Base-by-base conservation (phyloP, 805 yeast species). In the Zygoascus tannicola region DNA sequence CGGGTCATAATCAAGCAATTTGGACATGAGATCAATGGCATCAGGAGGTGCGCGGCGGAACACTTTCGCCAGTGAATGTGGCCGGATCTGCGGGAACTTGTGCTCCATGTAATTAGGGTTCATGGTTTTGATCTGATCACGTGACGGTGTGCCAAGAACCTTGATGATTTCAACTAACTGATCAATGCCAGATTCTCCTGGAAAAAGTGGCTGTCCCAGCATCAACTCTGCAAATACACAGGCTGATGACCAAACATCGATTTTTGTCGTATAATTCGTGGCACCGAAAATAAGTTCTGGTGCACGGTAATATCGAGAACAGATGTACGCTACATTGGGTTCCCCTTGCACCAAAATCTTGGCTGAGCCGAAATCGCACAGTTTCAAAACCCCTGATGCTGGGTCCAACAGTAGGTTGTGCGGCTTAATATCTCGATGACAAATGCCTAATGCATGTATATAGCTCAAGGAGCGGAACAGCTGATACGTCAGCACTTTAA, bases 251-350 rank as follows among this genome's bases (percentile, higher is more conserved):
- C 98, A 92, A 39, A 92, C 78, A 62, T 92, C 98, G 52, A 92
- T 92, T 63, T 90, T 88, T 23, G 97, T 87, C 5, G 97, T 86
- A 65, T 92, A 92, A 64, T 88, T 85, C 22, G 95, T 83, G 12
- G 97, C 95, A 16, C 97, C 98, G 68, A 92, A 92, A 48, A 92
- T 92, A 55, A 92, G 76, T 65, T 92, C 98, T 0, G 98, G 98
- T 4, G 98, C 98, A 45, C 98, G 73, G 66, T 92, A 92, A 66
- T 90, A 92, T 55, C 98, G 75, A 16, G 97, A 87, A 66, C 98
- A 92, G 42, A 92, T 92, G 64, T 92, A 92, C 5, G 95, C 82
- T 21, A 92, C 97, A 60, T 90, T 92, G 36, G 96, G 95, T 63
- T 92, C 97, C 3, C 74, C 71, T 5, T 96, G 92, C 38, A 83